Base-by-base conservation (phyloP, 192 early-diverging fungal species). In the Coemansia sp. region DNA sequence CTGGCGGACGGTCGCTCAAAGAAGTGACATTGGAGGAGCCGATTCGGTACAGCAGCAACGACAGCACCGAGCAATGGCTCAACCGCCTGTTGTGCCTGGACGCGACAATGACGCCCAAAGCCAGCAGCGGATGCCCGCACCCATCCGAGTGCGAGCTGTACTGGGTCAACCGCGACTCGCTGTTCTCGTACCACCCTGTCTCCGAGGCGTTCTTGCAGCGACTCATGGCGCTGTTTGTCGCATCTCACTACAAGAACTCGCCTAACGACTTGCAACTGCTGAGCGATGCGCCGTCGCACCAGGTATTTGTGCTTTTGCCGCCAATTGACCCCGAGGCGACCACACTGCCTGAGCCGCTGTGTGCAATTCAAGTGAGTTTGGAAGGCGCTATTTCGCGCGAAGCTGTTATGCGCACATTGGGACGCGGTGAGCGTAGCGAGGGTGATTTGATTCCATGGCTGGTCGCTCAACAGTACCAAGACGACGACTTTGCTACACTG, bases 391-490 rank as follows among this genome's bases (percentile, higher is more conserved):
- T 99, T 62, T 95, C 97, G 31, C 86, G 89, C 55, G 89, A 92
- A 57, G 83, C 91, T 6, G 90, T 97, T 0, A 80, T 94, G 53
- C 87, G 89, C 64, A 87, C 90, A 19, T 87, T 99, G 48, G 85
- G 88, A 14, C 85, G 91, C 21, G 97, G 97, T 66, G 86, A 90
- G 58, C 91, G 95, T 53, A 85, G 89, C 38, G 83, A 88, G 56
- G 97, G 97, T 22, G 97, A 99, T 64, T 78, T 99, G 80, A 98
- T 99, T 69, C 97, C 97, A 0, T 99, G 97, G 97, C 85, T 96
- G 27, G 86, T 99, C 26, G 86, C 93, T 11, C 95, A 98, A 70
- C 86, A 90, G 73, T 94, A 88, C 79, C 95, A 97, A 83, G 97
- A 99, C 82, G 92, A 93, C 68, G 96, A 96, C 71, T 99, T 99